A percentile compares a stretch with the other conserved stretches of the same genome.
Evolutionary conservation across 139 green algal genomes (phyloP).

Genomic region (Picochlorum sp.): DNA sequence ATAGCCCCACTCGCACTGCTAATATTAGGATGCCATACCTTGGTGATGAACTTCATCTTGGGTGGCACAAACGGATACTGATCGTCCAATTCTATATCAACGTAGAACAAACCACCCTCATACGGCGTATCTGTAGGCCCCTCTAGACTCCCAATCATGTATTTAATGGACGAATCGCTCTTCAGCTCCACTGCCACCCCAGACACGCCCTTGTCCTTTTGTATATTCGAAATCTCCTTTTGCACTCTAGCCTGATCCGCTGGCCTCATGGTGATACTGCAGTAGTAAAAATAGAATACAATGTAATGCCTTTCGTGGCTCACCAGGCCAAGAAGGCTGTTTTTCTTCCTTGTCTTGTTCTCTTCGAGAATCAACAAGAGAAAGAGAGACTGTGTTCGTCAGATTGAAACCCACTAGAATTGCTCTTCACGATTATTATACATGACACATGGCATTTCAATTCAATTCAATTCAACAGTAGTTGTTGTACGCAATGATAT

Average conservation of each 20-base stretch:
- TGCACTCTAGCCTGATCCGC: conserved; percentile 19
- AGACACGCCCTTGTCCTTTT: conserved; percentile 58
- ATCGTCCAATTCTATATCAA: conserved; percentile 78
- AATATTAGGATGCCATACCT: conserved; percentile 98
- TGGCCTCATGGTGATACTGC: too few species aligned
- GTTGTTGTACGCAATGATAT: too few species aligned
- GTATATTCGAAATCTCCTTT: conserved; percentile 86
- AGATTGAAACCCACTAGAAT: too few species aligned
- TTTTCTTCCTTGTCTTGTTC: too few species aligned
- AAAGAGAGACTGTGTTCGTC: too few species aligned
- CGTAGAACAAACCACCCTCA: conserved; percentile 63
- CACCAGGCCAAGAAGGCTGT: too few species aligned
- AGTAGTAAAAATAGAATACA: too few species aligned
- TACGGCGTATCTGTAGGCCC: conserved; percentile 83
- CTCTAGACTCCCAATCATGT: conserved; percentile 61
- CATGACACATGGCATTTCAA: too few species aligned
- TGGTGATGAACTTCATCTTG: conserved; percentile 96
- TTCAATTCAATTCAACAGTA: too few species aligned
- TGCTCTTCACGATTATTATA: too few species aligned
- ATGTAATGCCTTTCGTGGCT: too few species aligned
- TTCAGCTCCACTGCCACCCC: conserved; percentile 74
- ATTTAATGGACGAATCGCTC: conserved; percentile 43
- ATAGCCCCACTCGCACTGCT: conserved; percentile 86
- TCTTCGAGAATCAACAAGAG: too few species aligned
- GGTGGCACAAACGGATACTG: conserved; percentile 95